Conservation (phyloP, 108 stramenopile genomes). For the Nannochloropsis oceanica region DNA sequence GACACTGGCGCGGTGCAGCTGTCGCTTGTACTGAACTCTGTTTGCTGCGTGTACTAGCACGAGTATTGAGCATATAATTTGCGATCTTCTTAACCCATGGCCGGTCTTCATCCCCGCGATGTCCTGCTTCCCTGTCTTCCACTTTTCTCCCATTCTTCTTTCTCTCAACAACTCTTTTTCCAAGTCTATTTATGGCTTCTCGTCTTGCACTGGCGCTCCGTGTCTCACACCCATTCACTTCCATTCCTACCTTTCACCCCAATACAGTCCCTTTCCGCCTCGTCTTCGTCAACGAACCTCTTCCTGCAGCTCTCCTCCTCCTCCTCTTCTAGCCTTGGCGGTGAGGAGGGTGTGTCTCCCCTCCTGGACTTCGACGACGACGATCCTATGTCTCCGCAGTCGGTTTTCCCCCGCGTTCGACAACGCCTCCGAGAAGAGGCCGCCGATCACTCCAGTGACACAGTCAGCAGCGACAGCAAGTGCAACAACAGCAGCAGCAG, state of each 20-base stretch:
- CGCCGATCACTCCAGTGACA: neutral
- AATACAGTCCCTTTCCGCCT: neutral
- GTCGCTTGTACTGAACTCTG: no score
- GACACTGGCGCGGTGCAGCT: no score
- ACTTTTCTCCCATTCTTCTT: no score
- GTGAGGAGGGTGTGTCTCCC: neutral
- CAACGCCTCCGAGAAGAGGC: neutral
- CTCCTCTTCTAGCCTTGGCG: neutral
- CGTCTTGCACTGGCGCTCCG: no score
- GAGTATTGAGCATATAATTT: no score
- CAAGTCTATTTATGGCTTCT: neutral
- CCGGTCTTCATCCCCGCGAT: no score
- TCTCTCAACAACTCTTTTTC: neutral
- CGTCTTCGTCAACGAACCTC: neutral
- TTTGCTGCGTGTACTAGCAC: no score
- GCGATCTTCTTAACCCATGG: no score
- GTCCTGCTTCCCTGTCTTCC: no score
- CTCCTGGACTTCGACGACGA: neutral
- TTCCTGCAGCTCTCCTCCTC: neutral
- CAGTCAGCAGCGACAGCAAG: neutral
- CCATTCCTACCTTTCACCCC: neutral
- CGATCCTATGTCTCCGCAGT: neutral
- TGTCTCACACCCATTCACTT: no score
- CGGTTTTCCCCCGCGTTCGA: neutral
- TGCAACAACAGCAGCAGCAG: no score